A percentile compares a stretch with the other conserved stretches of the same genome.
Evolutionary conservation across 2,329 filamentous ascomycete genomes (phyloP).

Genomic region (Aspergillus sp.): DNA sequence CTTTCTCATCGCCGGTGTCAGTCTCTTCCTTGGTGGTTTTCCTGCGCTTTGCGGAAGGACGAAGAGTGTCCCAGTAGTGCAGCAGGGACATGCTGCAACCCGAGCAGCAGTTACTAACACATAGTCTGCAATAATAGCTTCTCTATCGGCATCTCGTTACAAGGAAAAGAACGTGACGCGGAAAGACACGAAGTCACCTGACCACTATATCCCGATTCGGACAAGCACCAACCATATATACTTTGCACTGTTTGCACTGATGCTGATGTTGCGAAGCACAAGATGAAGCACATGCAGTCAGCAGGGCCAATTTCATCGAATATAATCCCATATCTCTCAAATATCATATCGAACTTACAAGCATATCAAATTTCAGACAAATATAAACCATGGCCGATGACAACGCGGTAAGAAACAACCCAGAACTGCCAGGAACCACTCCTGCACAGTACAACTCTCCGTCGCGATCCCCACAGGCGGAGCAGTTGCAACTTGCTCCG

Average conservation of each 20-base stretch:
- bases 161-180: slow-evolving; percentile 1
- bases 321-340: background rate
- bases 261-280: background rate
- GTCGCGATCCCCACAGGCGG: slow-evolving; percentile 11
- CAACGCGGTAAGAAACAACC: slow-evolving; percentile 19
- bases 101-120: background rate
- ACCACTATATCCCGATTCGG: slow-evolving; percentile 15
- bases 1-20: slow-evolving; percentile 12
- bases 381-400: slow-evolving; percentile 19
- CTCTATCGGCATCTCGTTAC: background rate
- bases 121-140: background rate
- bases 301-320: background rate
- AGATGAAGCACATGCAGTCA: background rate
- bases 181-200: slow-evolving; percentile 35
- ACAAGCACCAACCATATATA: slow-evolving; percentile 1
- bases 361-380: too few species aligned
- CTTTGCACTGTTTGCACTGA: slow-evolving; percentile 27
- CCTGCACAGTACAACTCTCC: slow-evolving; percentile 1
- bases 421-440: background rate
- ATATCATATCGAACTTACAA: background rate
- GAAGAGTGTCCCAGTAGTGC: slow-evolving; percentile 39
- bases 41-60: slow-evolving; percentile 34
- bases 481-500: background rate
- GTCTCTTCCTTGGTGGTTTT: slow-evolving; percentile 23
- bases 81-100: slow-evolving; percentile 35